Conservation (phyloP, 108 stramenopile species). For the Cyclotella baltica region DNA sequence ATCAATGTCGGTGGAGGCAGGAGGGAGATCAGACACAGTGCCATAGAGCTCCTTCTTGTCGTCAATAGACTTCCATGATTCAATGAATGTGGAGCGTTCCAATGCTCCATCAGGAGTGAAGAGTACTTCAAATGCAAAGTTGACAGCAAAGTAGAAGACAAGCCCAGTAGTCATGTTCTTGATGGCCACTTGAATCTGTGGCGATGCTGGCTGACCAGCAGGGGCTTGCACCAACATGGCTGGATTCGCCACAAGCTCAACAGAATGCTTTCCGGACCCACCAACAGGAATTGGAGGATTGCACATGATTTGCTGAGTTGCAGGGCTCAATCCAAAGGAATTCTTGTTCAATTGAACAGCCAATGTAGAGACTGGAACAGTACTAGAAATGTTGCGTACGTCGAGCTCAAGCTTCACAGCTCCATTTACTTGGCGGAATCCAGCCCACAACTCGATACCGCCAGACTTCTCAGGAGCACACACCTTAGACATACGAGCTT, state of each 20-base stretch:
- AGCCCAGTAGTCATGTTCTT: conserved; percentile 90
- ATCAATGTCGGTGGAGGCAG: conserved; percentile 80
- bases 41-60: conserved; percentile 89
- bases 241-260: conserved; percentile 79
- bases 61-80: conserved; percentile 89
- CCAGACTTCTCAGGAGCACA: conserved; percentile 85
- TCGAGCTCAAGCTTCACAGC: conserved; percentile 88
- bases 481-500: conserved; percentile 77
- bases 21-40: conserved; percentile 77
- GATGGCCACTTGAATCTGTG: conserved; percentile 93
- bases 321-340: conserved; percentile 94
- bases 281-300: conserved; percentile 81
- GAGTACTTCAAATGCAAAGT: conserved; percentile 83
- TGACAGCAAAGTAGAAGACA: conserved; percentile 94
- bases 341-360: conserved; percentile 99
- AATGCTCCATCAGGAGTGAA: conserved; percentile 81
- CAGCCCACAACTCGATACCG: conserved; percentile 86
- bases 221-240: conserved; percentile 82
- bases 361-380: conserved; percentile 77
- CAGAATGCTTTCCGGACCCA: conserved; percentile 54
- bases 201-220: conserved; percentile 68
- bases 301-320: conserved; percentile 85
- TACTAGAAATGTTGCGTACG: conserved; percentile 74
- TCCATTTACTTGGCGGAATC: conserved; percentile 76
- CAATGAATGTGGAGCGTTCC: conserved; percentile 82